Base-by-base conservation (phyloP, 2,329 filamentous ascomycete genomes). In the Diaporthe ilicicola region DNA sequence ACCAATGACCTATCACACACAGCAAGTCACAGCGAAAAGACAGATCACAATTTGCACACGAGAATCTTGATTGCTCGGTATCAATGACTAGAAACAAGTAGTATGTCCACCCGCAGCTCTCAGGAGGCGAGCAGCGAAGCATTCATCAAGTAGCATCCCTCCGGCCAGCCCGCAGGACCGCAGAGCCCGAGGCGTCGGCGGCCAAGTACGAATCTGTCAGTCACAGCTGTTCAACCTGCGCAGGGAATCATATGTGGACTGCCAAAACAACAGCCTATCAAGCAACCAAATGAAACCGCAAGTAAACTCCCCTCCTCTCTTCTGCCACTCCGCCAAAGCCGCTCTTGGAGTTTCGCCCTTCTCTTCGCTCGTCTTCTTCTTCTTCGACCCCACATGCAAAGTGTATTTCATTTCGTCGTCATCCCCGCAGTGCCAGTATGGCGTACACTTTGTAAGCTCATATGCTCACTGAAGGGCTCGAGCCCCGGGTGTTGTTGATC, bases 331-430 rank as follows among this genome's bases (percentile, higher is more conserved):
- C 9, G 37, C 37, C 37, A 12, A 15, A 3, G 37, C 10, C 37
- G 37, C 37, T 54, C 27, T 12, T 22, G 7, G 17, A 8, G 27
- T 12, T 15, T 44, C 37, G 37, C 29, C 22, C 1, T 59, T 19
- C 5, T 12, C 34, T 12, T 37, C 2, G 7, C 54, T 44, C 24
- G 55, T 44, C 37, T 17, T 27, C 15, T 64, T 29, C 32, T 12
- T 32, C 42, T 37, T 32, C 56, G 17, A 44, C 27, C 15, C 19
- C 29, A 37, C n/a, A 64, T 50, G 59, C 56, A n/a, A n/a, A 64
- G 27, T 59, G 29, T 64, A 48, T 34, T 64, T 64, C 59, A n/a
- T 64, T 50, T 64, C 59, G 8, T 64, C 59, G 22, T 64, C n/a
- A 50, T 48, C 42, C 27, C 27, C 19, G 34, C 42, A 5, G 12